These are phyloP conservation scores for Conringia planisiliqua DNA, from an alignment of 345 rosid species.

Conservation along the genomic window DNA sequence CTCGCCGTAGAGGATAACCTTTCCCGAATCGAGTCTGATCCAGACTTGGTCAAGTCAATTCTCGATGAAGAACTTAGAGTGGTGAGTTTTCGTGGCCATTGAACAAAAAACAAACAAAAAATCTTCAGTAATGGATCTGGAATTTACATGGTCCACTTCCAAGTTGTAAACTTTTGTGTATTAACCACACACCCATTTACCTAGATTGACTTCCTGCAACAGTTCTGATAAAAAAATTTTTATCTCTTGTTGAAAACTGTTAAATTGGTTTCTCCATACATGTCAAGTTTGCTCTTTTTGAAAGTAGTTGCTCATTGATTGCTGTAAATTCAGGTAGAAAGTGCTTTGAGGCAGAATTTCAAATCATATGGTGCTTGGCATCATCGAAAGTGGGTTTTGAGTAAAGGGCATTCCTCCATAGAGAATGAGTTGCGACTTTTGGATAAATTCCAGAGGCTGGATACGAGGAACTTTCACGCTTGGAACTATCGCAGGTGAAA, in stretches of 20 bases:
- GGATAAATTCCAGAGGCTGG: conserved; percentile 55
- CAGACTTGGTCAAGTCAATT: conserved; percentile 45
- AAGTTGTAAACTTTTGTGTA: background rate
- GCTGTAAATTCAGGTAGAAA: conserved; percentile 56
- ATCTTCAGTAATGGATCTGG: background rate
- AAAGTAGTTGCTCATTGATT: background rate
- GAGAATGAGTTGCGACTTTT: conserved; percentile 61
- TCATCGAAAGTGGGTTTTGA: conserved; percentile 88
- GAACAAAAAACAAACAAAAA: background rate
- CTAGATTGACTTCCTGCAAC: background rate
- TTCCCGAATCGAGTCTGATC: conserved; percentile 38
- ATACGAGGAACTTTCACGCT: conserved; percentile 85
- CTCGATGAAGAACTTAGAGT: conserved; percentile 68
- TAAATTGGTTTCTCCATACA: background rate
- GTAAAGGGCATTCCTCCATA: conserved; percentile 68
- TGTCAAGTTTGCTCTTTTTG: background rate
- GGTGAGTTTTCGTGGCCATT: conserved; percentile 38
- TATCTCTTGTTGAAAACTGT: background rate
- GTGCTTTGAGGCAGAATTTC: conserved; percentile 65
- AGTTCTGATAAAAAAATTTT: background rate
- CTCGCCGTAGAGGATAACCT: conserved; percentile 63
- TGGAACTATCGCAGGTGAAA: conserved; percentile 91
- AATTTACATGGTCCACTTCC: background rate
- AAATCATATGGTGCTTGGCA: conserved; percentile 95
- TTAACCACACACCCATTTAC: background rate